Conservation (phyloP, 2,329 filamentous ascomycete genomes). For the Pestalotiopsis sp. region DNA sequence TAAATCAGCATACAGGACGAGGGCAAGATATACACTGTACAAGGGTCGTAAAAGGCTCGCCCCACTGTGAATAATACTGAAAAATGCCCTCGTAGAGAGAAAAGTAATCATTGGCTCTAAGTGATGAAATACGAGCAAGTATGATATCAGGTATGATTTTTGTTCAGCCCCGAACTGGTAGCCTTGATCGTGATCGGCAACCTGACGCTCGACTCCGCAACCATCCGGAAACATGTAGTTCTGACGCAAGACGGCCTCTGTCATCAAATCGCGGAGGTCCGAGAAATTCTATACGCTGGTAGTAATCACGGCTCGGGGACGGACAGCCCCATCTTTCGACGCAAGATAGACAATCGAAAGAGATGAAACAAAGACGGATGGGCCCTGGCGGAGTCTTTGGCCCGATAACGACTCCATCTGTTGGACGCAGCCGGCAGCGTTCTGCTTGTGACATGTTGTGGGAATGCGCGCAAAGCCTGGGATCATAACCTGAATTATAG, state of each 20-base stretch:
- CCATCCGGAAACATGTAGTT: not conserved
- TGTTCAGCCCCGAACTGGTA: too few species aligned
- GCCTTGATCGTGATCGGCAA: not conserved
- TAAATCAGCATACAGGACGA: too few species aligned
- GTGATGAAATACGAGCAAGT: too few species aligned
- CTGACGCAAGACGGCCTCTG: not conserved
- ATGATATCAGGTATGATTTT: too few species aligned
- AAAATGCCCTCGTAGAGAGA: too few species aligned
- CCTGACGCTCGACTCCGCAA: not conserved
- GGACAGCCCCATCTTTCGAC: too few species aligned
- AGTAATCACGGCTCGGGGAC: not conserved
- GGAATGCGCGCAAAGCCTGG: not conserved
- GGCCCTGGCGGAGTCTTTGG: too few species aligned
- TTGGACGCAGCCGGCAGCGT: not conserved
- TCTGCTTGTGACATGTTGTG: not conserved
- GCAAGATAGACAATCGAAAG: not conserved
- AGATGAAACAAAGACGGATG: not conserved
- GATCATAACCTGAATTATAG: not conserved
- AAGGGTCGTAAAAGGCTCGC: too few species aligned
- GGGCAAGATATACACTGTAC: too few species aligned
- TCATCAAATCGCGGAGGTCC: not conserved
- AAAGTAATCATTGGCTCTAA: too few species aligned
- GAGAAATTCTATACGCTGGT: not conserved
- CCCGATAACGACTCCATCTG: not conserved
- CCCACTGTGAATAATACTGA: too few species aligned